Percentiles rank a stretch among this genome's conserved stretches.
Conservation (phyloP, 2,329 filamentous ascomycete species). For the Clathrospora elynae region DNA sequence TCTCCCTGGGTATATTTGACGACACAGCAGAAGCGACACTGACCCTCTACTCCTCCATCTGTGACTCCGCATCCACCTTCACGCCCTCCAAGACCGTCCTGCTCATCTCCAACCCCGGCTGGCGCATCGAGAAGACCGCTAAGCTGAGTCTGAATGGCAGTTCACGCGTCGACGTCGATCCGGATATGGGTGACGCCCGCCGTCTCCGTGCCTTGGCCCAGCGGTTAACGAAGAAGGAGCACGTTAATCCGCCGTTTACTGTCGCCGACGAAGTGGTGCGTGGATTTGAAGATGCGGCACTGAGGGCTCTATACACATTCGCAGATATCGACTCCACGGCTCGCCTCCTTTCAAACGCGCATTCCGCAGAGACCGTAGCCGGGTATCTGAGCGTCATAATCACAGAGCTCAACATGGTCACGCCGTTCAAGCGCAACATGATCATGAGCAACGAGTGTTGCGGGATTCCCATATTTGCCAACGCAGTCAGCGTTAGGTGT, state of each 20-base stretch:
- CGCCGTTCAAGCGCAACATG: conserved; percentile 51
- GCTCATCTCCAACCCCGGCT: conserved; percentile 55
- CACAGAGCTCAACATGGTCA: conserved; percentile 50
- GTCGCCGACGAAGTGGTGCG: conserved; percentile 32
- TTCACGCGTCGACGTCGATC: conserved; percentile 62
- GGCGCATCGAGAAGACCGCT: conserved; percentile 45
- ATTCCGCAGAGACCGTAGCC: conserved; percentile 44
- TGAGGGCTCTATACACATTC: conserved; percentile 51
- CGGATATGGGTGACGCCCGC: conserved; percentile 57
- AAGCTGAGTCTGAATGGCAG: conserved; percentile 49
- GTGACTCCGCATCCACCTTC: conserved; percentile 54
- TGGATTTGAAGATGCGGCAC: conserved; percentile 25
- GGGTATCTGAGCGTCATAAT: conserved; percentile 55
- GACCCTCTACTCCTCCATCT: conserved; percentile 61
- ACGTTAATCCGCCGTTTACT: conserved; percentile 58
- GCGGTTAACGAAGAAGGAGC: conserved; percentile 56
- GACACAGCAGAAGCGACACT: conserved; percentile 60
- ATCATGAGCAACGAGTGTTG: conserved; percentile 58
- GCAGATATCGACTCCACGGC: conserved; percentile 53
- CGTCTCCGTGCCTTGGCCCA: conserved; percentile 60
- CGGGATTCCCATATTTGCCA: conserved; percentile 60
- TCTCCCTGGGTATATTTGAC: conserved; percentile 62
- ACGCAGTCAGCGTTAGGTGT: conserved; percentile 49
- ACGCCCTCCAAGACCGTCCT: conserved; percentile 56
- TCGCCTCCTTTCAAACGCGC: conserved; percentile 28